Conservation (phyloP, 345 rosid species). For the Nephelium lappaceum region DNA sequence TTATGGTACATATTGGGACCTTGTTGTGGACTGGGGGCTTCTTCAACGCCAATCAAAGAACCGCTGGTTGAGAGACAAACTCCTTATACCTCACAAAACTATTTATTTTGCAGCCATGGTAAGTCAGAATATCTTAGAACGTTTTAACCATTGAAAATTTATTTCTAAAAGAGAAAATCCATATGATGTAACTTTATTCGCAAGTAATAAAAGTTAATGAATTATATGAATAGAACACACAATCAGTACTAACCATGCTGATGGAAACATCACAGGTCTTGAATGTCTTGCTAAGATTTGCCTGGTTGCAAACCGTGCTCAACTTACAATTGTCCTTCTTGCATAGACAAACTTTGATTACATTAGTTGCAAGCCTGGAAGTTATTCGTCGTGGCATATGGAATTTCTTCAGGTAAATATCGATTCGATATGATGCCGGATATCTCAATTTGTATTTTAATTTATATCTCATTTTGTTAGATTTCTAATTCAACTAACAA, state of each 20-base stretch:
- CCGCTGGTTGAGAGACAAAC: constrained; percentile 61
- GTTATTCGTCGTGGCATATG: constrained; percentile 71
- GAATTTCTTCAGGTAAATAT: constrained; percentile 62
- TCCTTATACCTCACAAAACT: constrained; percentile 46
- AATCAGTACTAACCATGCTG: not conserved
- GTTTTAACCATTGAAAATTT: too few species aligned
- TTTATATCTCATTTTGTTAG: not conserved
- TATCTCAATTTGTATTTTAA: not conserved
- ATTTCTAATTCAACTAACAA: too few species aligned
- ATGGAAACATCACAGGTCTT: constrained; percentile 33
- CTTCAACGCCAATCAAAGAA: constrained; percentile 55
- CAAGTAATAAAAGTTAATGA: not conserved
- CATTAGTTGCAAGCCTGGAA: constrained; percentile 63
- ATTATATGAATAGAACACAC: not conserved
- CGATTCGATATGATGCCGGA: not conserved
- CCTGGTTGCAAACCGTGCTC: constrained; percentile 64
- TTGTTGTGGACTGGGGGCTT: constrained; percentile 68
- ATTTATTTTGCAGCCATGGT: constrained; percentile 64
- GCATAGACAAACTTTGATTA: constrained; percentile 41
- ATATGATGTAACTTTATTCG: too few species aligned
- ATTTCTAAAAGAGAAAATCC: not conserved
- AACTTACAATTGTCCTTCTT: constrained; percentile 35
- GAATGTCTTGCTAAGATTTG: constrained; percentile 57
- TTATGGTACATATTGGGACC: constrained; percentile 61
- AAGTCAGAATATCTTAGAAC: constrained; percentile 9